phyloP scores from a whole-genome alignment of 2,329 filamentous ascomycete genomes.

The Meredithiella fracta region DNA sequence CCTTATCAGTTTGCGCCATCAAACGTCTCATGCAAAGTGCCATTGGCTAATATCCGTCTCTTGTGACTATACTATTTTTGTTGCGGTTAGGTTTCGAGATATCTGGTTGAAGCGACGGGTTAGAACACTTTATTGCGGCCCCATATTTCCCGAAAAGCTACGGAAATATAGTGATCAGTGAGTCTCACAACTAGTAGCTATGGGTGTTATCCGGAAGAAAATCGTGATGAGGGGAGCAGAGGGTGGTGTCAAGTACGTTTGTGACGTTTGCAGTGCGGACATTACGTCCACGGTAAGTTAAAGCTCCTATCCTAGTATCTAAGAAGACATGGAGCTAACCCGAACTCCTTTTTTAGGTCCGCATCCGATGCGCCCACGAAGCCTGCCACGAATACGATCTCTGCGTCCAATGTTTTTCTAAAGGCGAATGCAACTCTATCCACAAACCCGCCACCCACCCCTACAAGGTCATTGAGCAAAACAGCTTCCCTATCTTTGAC shows the following conservation, averaged over 20 bases:
- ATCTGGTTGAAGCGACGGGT: no score
- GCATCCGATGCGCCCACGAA: conserved; percentile 75
- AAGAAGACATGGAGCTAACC: neutral
- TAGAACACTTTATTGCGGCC: neutral
- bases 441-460: conserved; percentile 78
- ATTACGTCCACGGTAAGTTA: conserved; percentile 81
- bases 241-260: conserved; percentile 87
- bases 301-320: neutral
- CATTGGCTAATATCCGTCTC: no score
- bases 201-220: conserved; percentile 96
- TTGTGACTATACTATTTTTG: no score
- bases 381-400: conserved; percentile 89
- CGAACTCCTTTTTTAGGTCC: conserved; percentile 42
- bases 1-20: no score
- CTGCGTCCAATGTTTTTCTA: conserved; percentile 85
- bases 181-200: conserved; percentile 22
- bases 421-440: conserved; percentile 61
- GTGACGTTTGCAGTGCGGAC: conserved; percentile 90
- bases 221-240: conserved; percentile 71
- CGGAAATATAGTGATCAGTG: no score
- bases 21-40: no score
- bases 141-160: neutral
- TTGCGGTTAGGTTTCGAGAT: no score
- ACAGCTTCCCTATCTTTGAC: conserved; percentile 92
- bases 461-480: conserved; percentile 91